Base-by-base conservation (phyloP, 345 rosid genomes). In the Eucalyptus tenuipes region DNA sequence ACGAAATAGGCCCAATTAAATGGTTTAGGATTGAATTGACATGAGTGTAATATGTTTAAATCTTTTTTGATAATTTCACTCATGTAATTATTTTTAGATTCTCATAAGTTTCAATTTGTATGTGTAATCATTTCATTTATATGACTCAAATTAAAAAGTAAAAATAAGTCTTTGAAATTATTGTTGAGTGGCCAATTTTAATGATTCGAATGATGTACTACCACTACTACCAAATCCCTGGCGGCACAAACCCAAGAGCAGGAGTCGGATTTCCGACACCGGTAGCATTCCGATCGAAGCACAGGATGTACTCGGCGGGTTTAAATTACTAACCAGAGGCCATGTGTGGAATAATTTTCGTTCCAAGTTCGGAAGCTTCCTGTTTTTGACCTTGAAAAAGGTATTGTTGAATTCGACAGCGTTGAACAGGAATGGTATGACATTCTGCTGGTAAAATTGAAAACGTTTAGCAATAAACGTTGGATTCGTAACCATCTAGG, bases 1-100 rank as follows among this genome's bases (percentile, higher is more conserved):
- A 52, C 0, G 1, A 0, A 52, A 29, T 61, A 27, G 0, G 31
- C 17, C 7, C 27, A 61, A 29, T 27, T 27, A 27, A 61, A 12
- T 29, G 4, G 17, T 61, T 29, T 61, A 13, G 6, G 5, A 61
- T 3, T 61, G 33, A 61, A 61, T 61, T 61, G 33, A 1, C 33
- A 61, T 3, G 13, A 0, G 2, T 29, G 16, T 17, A 61, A 29
- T 29, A 61, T 0, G 7, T 61, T 61, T 61, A 3, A 7, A 29
- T 5, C 16, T 12, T 61, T 61, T 29, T 61, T 61, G 8, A 29
- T 61, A 61, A 61, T 61, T 61, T 29, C 7, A 13, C 8, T 12
- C 15, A 27, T 0, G 25, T 9, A 68, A 17, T 33, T 15, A 17
- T 31, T 68, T 68, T 33, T 40, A 68, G 44, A 33, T 33, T 68